phyloP scores from a whole-genome alignment of 345 rosid species.

The Citrus hindsii region DNA sequence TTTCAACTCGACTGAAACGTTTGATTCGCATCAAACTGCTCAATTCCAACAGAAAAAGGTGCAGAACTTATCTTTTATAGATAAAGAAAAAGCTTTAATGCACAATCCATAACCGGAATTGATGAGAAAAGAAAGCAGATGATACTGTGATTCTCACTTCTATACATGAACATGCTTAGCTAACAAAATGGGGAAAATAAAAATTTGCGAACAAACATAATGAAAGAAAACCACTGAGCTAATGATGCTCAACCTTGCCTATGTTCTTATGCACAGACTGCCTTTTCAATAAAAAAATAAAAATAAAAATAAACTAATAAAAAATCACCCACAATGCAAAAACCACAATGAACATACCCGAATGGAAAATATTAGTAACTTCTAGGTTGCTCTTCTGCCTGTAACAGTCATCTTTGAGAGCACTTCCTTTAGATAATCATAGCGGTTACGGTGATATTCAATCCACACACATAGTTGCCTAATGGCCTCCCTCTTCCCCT shows the following conservation, averaged over 20 bases:
- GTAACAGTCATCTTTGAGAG: conserved; percentile 40
- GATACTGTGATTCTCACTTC: not conserved
- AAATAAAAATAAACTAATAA: conserved; percentile 16
- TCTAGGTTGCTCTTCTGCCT: conserved; percentile 27
- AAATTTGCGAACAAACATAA: not conserved
- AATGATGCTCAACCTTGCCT: not conserved
- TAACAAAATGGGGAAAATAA: not conserved
- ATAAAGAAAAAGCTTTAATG: not conserved
- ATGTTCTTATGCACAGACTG: not conserved
- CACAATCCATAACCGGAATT: not conserved
- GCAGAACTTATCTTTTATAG: not conserved
- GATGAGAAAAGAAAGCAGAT: not conserved
- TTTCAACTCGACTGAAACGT: not conserved
- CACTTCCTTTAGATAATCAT: conserved; percentile 48
- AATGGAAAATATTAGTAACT: not conserved
- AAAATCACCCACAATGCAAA: conserved; percentile 11
- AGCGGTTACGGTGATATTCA: conserved; percentile 72
- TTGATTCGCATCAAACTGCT: not conserved
- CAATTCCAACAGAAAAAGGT: not conserved
- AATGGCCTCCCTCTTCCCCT: conserved; percentile 89
- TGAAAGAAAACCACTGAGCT: not conserved
- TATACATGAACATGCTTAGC: not conserved
- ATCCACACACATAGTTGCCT: conserved; percentile 84
- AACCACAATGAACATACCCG: conserved; percentile 5
- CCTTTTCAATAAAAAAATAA: not conserved